Conservation (phyloP, 768 basidiomycete species). For the Tricholoma matsutake region DNA sequence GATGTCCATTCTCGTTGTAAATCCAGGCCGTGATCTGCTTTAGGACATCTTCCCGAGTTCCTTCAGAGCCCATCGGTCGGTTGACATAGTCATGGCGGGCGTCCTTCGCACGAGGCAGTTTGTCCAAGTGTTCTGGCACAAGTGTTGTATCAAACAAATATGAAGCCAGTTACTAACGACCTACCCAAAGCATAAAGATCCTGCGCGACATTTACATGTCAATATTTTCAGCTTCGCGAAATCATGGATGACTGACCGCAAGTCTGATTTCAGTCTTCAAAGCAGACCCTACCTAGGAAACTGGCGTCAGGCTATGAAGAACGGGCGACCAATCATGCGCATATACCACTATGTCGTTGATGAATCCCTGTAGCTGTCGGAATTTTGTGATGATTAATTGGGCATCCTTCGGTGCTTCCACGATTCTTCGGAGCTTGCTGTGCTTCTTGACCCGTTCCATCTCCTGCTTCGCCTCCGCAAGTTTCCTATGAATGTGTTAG, state of each 20-base stretch:
- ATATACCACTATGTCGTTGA: slow-evolving; percentile 12
- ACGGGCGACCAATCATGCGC: not conserved
- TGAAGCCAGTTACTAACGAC: not conserved
- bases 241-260: slow-evolving; percentile 7
- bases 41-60: slow-evolving; percentile 20
- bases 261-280: slow-evolving; percentile 14
- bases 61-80: slow-evolving; percentile 16
- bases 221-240: not conserved
- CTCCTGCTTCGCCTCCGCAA: slow-evolving; percentile 3
- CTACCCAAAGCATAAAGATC: slow-evolving; percentile 15
- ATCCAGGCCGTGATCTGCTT: slow-evolving; percentile 20
- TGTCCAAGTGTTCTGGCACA: slow-evolving; percentile 14
- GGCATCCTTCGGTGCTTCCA: slow-evolving; percentile 10
- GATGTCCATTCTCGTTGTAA: slow-evolving; percentile 10
- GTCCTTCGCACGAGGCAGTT: slow-evolving; percentile 15
- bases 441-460: slow-evolving; percentile 7
- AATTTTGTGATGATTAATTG: slow-evolving; percentile 9
- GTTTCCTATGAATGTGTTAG: slow-evolving; percentile 4
- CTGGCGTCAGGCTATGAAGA: not conserved
- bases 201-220: not conserved
- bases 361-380: slow-evolving; percentile 9
- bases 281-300: slow-evolving; percentile 10
- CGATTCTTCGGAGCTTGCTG: slow-evolving; percentile 11
- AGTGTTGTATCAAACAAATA: not conserved
- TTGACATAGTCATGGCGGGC: slow-evolving; percentile 15